A percentile compares a stretch with the other conserved stretches of the same genome.
These are phyloP conservation scores for Trypanosoma scelopori DNA, from an alignment of 208 protist species.

Conservation along the genomic window DNA sequence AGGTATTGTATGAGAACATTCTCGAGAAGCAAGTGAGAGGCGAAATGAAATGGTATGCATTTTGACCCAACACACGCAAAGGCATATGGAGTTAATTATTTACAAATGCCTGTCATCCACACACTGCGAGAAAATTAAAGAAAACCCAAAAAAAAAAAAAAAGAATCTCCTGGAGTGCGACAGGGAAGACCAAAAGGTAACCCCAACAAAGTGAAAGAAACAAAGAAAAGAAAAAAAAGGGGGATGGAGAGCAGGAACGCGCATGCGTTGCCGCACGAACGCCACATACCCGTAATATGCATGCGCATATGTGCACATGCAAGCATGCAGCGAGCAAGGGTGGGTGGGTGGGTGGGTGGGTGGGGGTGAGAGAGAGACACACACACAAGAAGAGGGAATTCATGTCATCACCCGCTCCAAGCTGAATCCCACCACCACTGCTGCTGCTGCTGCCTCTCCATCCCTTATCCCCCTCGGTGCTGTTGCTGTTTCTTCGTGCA, in stretches of 20 bases:
- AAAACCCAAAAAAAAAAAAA: conserved; percentile 9
- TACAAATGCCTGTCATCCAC: neutral
- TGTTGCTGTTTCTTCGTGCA: too few relatives aligned
- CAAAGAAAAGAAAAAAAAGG: conserved; percentile 24
- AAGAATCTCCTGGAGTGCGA: neutral
- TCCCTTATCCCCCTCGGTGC: too few relatives aligned
- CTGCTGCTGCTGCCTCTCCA: too few relatives aligned
- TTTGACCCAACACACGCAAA: neutral
- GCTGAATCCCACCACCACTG: too few relatives aligned
- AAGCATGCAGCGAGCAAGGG: neutral
- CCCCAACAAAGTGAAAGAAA: conserved; percentile 9
- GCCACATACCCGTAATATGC: neutral
- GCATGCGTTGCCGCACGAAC: too few relatives aligned
- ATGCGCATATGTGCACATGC: neutral
- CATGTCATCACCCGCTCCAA: too few relatives aligned
- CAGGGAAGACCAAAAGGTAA: conserved; percentile 15
- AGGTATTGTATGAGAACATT: neutral
- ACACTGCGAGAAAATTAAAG: neutral
- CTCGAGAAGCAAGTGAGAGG: neutral
- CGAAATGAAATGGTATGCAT: neutral
- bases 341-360: too few relatives aligned
- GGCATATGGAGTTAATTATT: neutral
- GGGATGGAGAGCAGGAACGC: too few relatives aligned
- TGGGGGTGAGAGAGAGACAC: too few relatives aligned
- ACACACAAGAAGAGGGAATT: too few relatives aligned